Base-by-base conservation (phyloP, 495 filamentous ascomycete genomes). In the Entonaema liquescens region DNA sequence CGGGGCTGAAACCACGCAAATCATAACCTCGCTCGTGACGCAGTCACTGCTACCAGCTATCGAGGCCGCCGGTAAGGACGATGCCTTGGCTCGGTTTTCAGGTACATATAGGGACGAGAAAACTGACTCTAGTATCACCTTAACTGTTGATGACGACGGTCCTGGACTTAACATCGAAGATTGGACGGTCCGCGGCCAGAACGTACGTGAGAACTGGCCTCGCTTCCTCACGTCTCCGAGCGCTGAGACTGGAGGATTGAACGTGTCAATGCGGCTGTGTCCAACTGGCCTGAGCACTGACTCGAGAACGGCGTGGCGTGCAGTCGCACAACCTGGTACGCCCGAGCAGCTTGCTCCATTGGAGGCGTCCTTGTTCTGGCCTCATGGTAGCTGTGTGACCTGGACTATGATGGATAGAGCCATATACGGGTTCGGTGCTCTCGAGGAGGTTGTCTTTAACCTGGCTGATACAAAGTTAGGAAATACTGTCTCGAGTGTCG, bases 31-130 rank as follows among this genome's bases (percentile, higher is more conserved):
- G 19, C 42, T 55, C 15, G 53, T 33, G 0, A 42, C 58, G 58
- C 33, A 38, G 17, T 25, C 40, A 1, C 35, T 77, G 19, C 38
- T 80, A 13, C 79, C 82, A 0, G 79, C 78, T 3, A 63, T 85
- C 25, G 85, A 87, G 31, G 19, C 73, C 9, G 80, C 78, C 23
- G 81, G 83, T 15, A 78, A 77, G 44, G 73, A 78, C 31, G 79
- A 86, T 62, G 81, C 82, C 0, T 15, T 44, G 0, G 52, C 59
- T 9, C 67, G 59, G 5, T 84, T 83, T 35, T 76, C 64, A 0
- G 86, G 85, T 8, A 78, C 75, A 0, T 87, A 82, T 53, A 17
- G 47, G 3, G 68, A 79, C 44, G 63, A 62, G 29, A 31, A 44
- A 4, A 72, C 63, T 0, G 84, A 86, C 74, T 80, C 80, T 2